Evolutionary conservation across 2,329 filamentous ascomycete genomes (phyloP), one percentile per base, ranked within the genome.

Genomic region (Pseudocercospora ulei): DNA sequence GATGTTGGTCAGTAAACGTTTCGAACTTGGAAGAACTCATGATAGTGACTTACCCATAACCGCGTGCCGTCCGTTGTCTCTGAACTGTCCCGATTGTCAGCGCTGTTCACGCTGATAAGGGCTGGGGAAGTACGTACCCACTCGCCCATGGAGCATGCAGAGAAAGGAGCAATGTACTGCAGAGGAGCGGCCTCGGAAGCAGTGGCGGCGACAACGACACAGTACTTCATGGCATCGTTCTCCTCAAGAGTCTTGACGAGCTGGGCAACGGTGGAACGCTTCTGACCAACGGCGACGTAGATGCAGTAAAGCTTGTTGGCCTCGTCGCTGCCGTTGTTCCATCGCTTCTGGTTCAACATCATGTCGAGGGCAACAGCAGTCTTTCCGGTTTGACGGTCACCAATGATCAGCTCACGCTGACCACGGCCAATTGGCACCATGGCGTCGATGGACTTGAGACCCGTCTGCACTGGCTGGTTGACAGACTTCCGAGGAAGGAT

Each of bases 381-480:
- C 82, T 98, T 98, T 70, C 90, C 90, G 60, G 90, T 98, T 73
- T 98, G 90, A 86, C 90, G 90, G 67, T 98, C 90, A 75, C 90
- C 90, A 70, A 98, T 98, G 69, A 98, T 96, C 78, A 98, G 74
- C 76, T 98, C 90, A 88, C 90, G 90, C 78, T 98, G 90, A 64
- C 90, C 90, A 88, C 90, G 90, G 67, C 90, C 90, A 61, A 98
- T 95, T 61, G 90, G 90, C 59, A 98, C 90, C 90, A 98, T 96
- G 71, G 90, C 87, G 66, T 98, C 90, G 73, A 98, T 76, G 59
- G 85, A 94, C 78, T 98, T 98, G 60, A 96, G 80, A 75, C 90
- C 90, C 66, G 90, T 98, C 80, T 98, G 90, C 56, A 98, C 88
- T 56, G 90, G 88, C 77, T 98, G 76, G 73, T 86, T 86, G 80